Conservation (phyloP, 2,329 filamentous ascomycete genomes). For the Aaosphaeria pasadenensis region DNA sequence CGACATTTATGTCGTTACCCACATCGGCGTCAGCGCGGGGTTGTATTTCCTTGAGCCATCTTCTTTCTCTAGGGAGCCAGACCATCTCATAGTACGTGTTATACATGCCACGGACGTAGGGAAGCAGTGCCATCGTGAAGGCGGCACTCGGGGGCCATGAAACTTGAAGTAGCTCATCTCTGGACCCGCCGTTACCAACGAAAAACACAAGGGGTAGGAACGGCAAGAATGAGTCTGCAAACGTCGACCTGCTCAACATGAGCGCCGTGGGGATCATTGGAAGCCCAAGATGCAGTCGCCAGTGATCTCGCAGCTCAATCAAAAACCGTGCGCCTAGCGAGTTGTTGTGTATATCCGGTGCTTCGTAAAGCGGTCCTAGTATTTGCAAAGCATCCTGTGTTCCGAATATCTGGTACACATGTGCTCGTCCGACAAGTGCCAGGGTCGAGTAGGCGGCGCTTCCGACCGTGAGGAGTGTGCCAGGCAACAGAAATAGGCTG, state of each 20-base stretch:
- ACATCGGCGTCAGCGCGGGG: slow-evolving; percentile 45
- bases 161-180: slow-evolving; percentile 48
- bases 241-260: slow-evolving; percentile 63
- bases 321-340: slow-evolving; percentile 27
- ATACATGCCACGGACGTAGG: slow-evolving; percentile 64
- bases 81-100: slow-evolving; percentile 59
- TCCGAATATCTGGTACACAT: slow-evolving; percentile 65
- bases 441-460: slow-evolving; percentile 44
- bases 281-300: slow-evolving; percentile 57
- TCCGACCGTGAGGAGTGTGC: slow-evolving; percentile 56
- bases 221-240: slow-evolving; percentile 62
- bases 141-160: slow-evolving; percentile 65
- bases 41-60: slow-evolving; percentile 62
- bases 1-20: slow-evolving; percentile 14
- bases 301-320: slow-evolving; percentile 37
- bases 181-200: slow-evolving; percentile 49
- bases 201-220: slow-evolving; percentile 62
- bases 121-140: slow-evolving; percentile 63
- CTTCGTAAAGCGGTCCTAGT: slow-evolving; percentile 41
- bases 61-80: slow-evolving; percentile 56
- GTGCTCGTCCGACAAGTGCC: slow-evolving; percentile 59
- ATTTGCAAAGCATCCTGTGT: slow-evolving; percentile 57
- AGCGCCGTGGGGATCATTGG: slow-evolving; percentile 67
- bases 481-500: slow-evolving; percentile 61
- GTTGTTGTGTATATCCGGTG: slow-evolving; percentile 28